Conservation (phyloP, 345 rosid genomes). For the Lagerstroemia speciosa region DNA sequence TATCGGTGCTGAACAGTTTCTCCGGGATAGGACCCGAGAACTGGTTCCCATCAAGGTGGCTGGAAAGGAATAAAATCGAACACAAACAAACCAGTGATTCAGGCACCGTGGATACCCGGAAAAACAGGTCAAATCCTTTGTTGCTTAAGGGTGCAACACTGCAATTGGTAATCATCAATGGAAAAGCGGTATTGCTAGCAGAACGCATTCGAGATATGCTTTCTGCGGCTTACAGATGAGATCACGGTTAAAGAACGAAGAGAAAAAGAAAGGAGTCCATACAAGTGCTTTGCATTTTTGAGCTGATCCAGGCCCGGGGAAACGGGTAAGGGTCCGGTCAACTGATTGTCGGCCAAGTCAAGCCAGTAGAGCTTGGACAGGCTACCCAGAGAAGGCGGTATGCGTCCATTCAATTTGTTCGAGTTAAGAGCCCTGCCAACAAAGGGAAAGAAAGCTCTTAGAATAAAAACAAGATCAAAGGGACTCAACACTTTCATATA, state of each 20-base stretch:
- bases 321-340: conserved; percentile 70
- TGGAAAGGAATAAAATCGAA: conserved; percentile 22
- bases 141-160: too few species aligned
- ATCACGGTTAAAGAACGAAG: neutral
- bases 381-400: conserved; percentile 73
- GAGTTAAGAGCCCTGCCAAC: conserved; percentile 79
- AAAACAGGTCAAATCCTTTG: too few species aligned
- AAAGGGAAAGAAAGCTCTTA: neutral
- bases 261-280: conserved; percentile 17
- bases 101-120: too few species aligned
- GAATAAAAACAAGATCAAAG: neutral
- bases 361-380: conserved; percentile 77
- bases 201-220: neutral
- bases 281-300: conserved; percentile 81
- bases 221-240: neutral
- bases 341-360: conserved; percentile 79
- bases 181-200: neutral
- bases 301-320: conserved; percentile 84
- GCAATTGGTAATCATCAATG: too few species aligned
- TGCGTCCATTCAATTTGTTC: conserved; percentile 72
- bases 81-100: neutral
- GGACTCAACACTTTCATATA: neutral
- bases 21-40: conserved; percentile 73
- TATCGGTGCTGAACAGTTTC: conserved; percentile 53
- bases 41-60: conserved; percentile 92